These are phyloP conservation scores for Dactylellina parvicollis DNA, from an alignment of 2,329 filamentous ascomycete genomes.

Conservation along the genomic window DNA sequence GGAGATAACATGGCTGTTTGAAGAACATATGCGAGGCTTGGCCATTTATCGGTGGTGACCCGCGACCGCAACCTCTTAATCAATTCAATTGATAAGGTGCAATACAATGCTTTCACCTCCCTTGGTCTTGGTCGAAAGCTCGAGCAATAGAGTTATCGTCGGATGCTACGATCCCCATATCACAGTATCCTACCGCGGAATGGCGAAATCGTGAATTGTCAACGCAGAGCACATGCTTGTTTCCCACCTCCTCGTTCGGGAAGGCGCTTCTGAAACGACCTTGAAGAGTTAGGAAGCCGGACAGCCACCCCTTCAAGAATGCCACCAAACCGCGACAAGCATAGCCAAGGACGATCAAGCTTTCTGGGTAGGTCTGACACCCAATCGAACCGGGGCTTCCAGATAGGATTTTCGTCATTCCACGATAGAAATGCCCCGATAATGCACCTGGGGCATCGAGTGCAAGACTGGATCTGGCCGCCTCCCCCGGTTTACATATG, in stretches of 20 bases:
- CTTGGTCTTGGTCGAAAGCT: too few species aligned
- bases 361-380: constrained; percentile 38
- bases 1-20: too few species aligned
- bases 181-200: not conserved
- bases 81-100: not conserved
- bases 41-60: too few species aligned
- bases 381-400: constrained; percentile 12
- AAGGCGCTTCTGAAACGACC: constrained; percentile 13
- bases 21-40: too few species aligned
- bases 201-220: constrained; percentile 9
- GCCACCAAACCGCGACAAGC: constrained; percentile 33
- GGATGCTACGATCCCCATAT: not conserved
- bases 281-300: constrained; percentile 42
- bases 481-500: not conserved
- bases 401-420: constrained; percentile 36
- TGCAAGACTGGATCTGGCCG: not conserved
- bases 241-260: constrained; percentile 32
- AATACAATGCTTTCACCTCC: too few species aligned
- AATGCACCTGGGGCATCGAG: not conserved
- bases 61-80: too few species aligned
- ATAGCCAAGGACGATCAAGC: constrained; percentile 51
- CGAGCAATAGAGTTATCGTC: not conserved
- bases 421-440: constrained; percentile 39
- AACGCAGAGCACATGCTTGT: constrained; percentile 5
- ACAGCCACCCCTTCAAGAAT: constrained; percentile 18